Percentiles rank a stretch among this genome's conserved stretches.
These are phyloP conservation scores for Suhomyces tanzawaensis DNA, from an alignment of 805 yeast genomes.

Conservation along the genomic window DNA sequence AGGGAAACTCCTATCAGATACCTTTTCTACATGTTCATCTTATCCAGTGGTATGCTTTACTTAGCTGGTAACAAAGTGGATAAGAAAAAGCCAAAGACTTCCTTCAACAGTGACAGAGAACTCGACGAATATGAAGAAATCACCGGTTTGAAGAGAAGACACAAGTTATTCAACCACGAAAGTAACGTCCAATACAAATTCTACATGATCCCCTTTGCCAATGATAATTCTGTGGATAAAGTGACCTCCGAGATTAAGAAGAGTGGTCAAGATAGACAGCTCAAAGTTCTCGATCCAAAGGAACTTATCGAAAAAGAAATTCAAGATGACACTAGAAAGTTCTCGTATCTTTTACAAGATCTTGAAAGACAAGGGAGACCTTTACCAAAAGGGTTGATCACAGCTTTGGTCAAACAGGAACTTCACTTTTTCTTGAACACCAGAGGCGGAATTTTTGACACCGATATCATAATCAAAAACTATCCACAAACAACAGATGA, in stretches of 20 bases:
- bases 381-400: conserved; percentile 46
- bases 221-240: conserved; percentile 16
- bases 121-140: conserved; percentile 47
- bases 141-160: conserved; percentile 51
- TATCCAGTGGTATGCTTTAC: conserved; percentile 32
- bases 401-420: conserved; percentile 47
- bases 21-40: conserved; percentile 32
- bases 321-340: conserved; percentile 42
- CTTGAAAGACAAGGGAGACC: conserved; percentile 25
- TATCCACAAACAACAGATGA: conserved; percentile 65
- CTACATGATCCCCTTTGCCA: conserved; percentile 37
- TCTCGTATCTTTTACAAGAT: conserved; percentile 52
- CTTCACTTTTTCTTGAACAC: conserved; percentile 35
- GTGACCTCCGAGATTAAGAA: conserved; percentile 14
- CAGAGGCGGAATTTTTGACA: conserved; percentile 37
- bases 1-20: conserved; percentile 33
- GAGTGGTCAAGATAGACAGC: conserved; percentile 16
- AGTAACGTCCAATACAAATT: conserved; percentile 39
- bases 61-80: conserved; percentile 29
- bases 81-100: conserved; percentile 30
- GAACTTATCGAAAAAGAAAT: conserved; percentile 48
- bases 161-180: conserved; percentile 39
- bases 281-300: conserved; percentile 50
- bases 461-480: conserved; percentile 50
- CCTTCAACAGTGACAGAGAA: conserved; percentile 46